Evolutionary conservation across 2,329 filamentous ascomycete species (phyloP).

Genomic region (Iodosphaeria phyllophila): DNA sequence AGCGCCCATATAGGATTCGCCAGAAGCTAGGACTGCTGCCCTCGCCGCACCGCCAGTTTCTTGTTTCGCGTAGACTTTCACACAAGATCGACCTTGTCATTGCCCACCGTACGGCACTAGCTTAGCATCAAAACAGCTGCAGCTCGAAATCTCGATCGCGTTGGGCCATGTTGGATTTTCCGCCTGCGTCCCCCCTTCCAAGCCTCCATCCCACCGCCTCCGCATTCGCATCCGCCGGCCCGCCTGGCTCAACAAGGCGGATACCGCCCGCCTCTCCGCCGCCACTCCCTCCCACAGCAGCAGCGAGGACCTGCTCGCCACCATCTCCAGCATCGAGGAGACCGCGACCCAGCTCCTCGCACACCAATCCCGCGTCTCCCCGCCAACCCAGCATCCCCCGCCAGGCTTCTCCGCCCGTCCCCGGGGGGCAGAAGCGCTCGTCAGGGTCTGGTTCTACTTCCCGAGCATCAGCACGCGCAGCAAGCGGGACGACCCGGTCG

Average conservation of each 20-base stretch:
- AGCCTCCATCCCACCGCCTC: slow-evolving; percentile 19
- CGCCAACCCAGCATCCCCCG: neutral
- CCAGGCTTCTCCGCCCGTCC: neutral
- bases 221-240: slow-evolving; percentile 27
- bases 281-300: slow-evolving; percentile 16
- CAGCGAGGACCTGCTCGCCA: slow-evolving; percentile 22
- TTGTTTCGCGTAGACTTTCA: too few relatives aligned
- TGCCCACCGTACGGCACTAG: too few relatives aligned
- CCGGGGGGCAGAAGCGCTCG: slow-evolving; percentile 11
- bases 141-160: slow-evolving; percentile 18
- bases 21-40: too few relatives aligned
- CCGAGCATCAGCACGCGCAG: slow-evolving; percentile 39
- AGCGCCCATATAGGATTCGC: too few relatives aligned
- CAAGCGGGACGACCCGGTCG: slow-evolving; percentile 38
- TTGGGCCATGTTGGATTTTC: slow-evolving; percentile 7
- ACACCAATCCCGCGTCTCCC: neutral
- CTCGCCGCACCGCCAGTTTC: too few relatives aligned
- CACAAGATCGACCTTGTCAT: too few relatives aligned
- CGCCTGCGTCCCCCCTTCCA: slow-evolving; percentile 2
- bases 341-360: neutral
- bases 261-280: slow-evolving; percentile 17
- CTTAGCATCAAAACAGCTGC: too few relatives aligned
- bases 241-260: slow-evolving; percentile 30
- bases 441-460: slow-evolving; percentile 45
- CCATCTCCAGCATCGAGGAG: slow-evolving; percentile 21